Conservation (phyloP, 176 grass and related monocot genomes). For the Carex littledalei region DNA sequence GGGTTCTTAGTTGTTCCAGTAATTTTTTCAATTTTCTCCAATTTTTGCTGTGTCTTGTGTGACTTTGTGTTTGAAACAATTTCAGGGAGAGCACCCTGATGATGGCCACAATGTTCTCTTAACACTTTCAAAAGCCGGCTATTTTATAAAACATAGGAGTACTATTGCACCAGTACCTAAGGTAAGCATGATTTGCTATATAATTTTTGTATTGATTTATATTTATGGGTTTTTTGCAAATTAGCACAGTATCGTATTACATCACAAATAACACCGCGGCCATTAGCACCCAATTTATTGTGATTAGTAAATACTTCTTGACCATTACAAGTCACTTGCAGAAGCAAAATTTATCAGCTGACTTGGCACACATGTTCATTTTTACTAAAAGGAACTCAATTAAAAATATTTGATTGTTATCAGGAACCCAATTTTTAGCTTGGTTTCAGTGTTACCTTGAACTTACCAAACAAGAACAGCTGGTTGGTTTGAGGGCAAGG, state of each 20-base stretch:
- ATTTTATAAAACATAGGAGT: conserved; percentile 55
- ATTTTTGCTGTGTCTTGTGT: not conserved
- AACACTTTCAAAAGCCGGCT: conserved; percentile 74
- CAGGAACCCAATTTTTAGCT: not conserved
- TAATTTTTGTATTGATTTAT: conserved; percentile 5
- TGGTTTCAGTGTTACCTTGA: not conserved
- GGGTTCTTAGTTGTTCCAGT: not conserved
- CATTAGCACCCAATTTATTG: not conserved
- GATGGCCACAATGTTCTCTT: conserved; percentile 61
- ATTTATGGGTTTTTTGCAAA: not conserved
- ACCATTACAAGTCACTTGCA: not conserved
- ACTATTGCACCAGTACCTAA: conserved; percentile 56
- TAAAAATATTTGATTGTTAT: not conserved
- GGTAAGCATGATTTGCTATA: conserved; percentile 32
- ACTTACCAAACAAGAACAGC: not conserved
- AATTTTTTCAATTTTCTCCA: not conserved
- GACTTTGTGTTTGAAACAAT: not conserved
- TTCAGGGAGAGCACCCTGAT: conserved; percentile 79
- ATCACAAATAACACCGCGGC: not conserved
- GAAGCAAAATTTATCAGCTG: not conserved
- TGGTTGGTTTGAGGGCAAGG: not conserved
- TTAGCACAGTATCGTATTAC: not conserved
- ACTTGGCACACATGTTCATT: not conserved
- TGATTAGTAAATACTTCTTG: not conserved
- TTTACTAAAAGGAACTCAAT: not conserved